Conservation (phyloP, 805 yeast genomes). For the Teunomyces atbi region DNA sequence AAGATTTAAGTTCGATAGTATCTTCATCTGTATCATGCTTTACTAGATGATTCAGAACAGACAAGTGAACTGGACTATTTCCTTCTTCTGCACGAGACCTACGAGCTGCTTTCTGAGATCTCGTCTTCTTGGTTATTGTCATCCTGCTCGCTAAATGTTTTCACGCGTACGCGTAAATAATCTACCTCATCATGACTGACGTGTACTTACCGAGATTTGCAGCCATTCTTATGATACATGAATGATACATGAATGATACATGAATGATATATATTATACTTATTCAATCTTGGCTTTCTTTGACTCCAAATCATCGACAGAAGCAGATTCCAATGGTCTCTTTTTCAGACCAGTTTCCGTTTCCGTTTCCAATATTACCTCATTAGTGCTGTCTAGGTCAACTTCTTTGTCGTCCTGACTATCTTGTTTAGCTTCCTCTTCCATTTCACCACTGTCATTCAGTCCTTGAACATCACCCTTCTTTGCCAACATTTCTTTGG, state of each 20-base stretch:
- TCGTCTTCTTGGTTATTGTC: conserved; percentile 3
- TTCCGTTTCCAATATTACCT: conserved; percentile 1
- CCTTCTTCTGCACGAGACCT: not conserved
- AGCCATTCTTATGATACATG: not conserved
- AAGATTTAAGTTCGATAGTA: conserved; percentile 19
- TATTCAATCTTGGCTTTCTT: not conserved
- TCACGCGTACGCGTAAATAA: conserved; percentile 3
- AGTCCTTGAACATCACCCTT: conserved; percentile 5
- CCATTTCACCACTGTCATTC: conserved; percentile 5
- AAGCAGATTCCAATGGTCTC: not conserved
- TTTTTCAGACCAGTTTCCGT: conserved; percentile 4
- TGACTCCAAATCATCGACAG: not conserved
- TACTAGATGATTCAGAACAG: not conserved
- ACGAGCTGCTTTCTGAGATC: not conserved
- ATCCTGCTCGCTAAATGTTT: not conserved
- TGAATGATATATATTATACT: not conserved
- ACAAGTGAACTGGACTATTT: not conserved
- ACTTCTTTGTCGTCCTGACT: conserved; percentile 4
- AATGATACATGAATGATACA: not conserved
- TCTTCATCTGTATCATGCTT: conserved; percentile 5
- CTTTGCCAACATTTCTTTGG: conserved; percentile 7
- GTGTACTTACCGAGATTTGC: not conserved
- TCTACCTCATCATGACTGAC: not conserved
- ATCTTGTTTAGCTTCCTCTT: conserved; percentile 6
- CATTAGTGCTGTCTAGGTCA: conserved; percentile 5